Evolutionary conservation across 371 early-diverging fungal genomes (phyloP).

Genomic region (Paraphysoderma sedebokerense): DNA sequence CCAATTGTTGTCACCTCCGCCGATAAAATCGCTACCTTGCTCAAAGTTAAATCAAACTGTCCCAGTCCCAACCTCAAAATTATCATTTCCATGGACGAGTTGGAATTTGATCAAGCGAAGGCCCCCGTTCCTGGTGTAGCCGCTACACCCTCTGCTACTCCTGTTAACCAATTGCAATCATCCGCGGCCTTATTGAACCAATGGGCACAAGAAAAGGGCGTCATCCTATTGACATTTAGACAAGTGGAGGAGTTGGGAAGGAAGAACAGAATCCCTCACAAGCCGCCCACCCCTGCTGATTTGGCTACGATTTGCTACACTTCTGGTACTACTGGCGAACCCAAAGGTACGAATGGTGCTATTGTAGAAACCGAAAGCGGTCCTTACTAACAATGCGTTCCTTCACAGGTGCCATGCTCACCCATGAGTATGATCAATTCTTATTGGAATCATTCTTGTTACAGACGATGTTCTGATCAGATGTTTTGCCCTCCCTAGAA

Average conservation of each 20-base stretch:
- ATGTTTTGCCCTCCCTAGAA: too few species aligned
- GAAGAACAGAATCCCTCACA: conserved; percentile 8
- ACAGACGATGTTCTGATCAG: too few species aligned
- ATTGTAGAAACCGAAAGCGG: neutral
- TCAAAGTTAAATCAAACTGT: conserved; percentile 10
- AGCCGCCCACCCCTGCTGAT: conserved; percentile 23
- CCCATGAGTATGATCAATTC: too few species aligned
- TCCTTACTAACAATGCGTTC: too few species aligned
- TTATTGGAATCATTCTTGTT: too few species aligned
- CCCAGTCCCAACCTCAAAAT: conserved; percentile 21
- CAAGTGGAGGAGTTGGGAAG: conserved; percentile 24
- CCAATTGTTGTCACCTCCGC: conserved; percentile 22
- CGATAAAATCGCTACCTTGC: conserved; percentile 26
- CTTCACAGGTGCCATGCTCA: too few species aligned
- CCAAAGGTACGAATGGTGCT: conserved; percentile 15
- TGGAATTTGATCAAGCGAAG: neutral
- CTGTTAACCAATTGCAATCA: too few species aligned
- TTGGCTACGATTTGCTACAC: conserved; percentile 45
- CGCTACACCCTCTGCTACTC: neutral
- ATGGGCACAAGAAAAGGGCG: conserved; percentile 22
- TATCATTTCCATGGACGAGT: conserved; percentile 21
- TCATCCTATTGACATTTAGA: conserved; percentile 13
- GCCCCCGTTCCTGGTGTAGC: conserved; percentile 1
- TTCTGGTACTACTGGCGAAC: conserved; percentile 28
- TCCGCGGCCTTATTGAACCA: conserved; percentile 8